Conservation (phyloP, 805 yeast species). For the Yarrowia keelungensis region DNA sequence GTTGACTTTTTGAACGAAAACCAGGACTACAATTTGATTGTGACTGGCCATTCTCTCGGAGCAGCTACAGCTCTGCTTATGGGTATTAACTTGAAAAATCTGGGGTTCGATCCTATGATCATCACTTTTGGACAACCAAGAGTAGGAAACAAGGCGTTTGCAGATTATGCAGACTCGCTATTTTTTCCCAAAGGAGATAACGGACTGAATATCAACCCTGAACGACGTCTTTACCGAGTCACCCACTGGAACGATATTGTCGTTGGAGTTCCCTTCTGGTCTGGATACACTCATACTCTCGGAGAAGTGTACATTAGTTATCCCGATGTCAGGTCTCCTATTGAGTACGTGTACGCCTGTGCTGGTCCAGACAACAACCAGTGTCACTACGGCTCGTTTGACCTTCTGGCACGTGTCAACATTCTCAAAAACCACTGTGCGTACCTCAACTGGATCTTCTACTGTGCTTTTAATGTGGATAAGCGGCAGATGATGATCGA, state of each 20-base stretch:
- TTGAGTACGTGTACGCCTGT: background rate
- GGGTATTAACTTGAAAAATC: conserved; percentile 62
- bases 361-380: conserved; percentile 3
- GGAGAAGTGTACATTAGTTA: conserved; percentile 18
- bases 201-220: background rate
- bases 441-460: conserved; percentile 25
- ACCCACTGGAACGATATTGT: conserved; percentile 30
- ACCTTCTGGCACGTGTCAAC: conserved; percentile 6
- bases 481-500: conserved; percentile 14
- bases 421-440: conserved; percentile 29
- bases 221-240: conserved; percentile 1
- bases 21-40: conserved; percentile 58
- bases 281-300: conserved; percentile 9
- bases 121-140: conserved; percentile 69
- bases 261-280: conserved; percentile 16
- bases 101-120: conserved; percentile 62
- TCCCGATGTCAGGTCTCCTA: background rate
- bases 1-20: conserved; percentile 39
- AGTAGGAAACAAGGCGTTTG: conserved; percentile 57
- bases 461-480: conserved; percentile 24
- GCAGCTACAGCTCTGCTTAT: conserved; percentile 70
- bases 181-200: conserved; percentile 14
- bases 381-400: conserved; percentile 5
- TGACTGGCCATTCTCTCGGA: conserved; percentile 78
- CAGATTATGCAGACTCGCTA: background rate